These are phyloP conservation scores for Ophiostoma sp. DNA, from an alignment of 2,329 filamentous ascomycete genomes.

Conservation along the genomic window DNA sequence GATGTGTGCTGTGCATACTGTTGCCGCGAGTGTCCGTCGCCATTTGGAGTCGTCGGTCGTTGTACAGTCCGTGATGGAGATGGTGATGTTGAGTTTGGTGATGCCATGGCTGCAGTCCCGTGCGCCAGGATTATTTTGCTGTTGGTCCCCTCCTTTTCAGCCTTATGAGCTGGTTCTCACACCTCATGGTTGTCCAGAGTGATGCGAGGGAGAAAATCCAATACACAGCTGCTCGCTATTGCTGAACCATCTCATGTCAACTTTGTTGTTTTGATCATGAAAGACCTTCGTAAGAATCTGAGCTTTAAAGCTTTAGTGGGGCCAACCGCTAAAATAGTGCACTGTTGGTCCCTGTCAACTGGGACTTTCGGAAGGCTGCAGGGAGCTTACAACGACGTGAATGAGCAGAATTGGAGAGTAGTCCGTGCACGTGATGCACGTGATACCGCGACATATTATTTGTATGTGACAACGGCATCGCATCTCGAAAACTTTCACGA, in stretches of 20 bases:
- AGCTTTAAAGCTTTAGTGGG: slow-evolving; percentile 12
- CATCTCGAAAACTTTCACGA: background rate
- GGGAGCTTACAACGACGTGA: background rate
- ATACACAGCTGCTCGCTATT: too few relatives aligned
- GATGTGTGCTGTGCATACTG: background rate
- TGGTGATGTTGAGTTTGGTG: background rate
- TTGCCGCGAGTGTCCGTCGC: background rate
- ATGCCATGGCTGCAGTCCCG: slow-evolving; percentile 13
- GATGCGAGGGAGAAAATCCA: too few relatives aligned
- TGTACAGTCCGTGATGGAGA: background rate
- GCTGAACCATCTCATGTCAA: background rate
- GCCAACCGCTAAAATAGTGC: background rate
- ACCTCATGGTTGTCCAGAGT: background rate
- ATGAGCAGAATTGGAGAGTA: background rate
- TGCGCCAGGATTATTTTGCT: background rate
- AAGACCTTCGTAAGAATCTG: background rate
- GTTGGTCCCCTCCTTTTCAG: background rate
- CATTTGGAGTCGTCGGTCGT: background rate
- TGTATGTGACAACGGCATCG: background rate
- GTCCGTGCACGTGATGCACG: background rate
- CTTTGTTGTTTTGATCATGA: background rate
- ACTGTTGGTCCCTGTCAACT: background rate
- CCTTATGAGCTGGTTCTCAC: too few relatives aligned
- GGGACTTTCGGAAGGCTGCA: background rate
- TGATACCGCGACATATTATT: background rate